These are phyloP conservation scores for Ogataea salicorniae DNA, from an alignment of 805 yeast species.

Conservation along the genomic window DNA sequence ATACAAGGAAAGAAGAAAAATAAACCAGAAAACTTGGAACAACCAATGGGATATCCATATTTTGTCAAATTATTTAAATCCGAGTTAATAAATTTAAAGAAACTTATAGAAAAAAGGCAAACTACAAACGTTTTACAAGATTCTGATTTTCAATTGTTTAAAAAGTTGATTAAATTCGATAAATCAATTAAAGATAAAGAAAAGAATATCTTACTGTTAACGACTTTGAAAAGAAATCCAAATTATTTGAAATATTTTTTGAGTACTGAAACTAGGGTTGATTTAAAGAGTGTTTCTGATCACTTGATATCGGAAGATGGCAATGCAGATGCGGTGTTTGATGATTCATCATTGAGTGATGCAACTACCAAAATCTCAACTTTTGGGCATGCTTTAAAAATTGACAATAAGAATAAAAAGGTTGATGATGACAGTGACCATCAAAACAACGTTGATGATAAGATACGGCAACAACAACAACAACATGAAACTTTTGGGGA, in stretches of 20 bases:
- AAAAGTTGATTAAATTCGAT: conserved; percentile 8
- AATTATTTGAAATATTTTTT: conserved; percentile 11
- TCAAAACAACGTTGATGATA: background rate
- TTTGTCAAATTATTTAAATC: conserved; percentile 14
- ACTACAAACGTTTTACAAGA: background rate
- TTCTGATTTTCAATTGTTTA: conserved; percentile 5
- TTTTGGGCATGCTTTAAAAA: background rate
- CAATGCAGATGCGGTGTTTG: background rate
- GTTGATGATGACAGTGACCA: background rate
- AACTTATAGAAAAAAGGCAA: background rate
- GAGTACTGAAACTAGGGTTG: background rate
- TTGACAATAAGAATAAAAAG: background rate
- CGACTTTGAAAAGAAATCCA: conserved; percentile 22
- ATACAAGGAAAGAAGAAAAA: background rate
- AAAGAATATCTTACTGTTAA: conserved; percentile 11
- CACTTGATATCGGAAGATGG: too few species aligned
- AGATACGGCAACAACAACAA: too few species aligned
- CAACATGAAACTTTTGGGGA: too few species aligned
- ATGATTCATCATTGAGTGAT: background rate
- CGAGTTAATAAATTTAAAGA: conserved; percentile 15
- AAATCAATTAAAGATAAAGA: conserved; percentile 5
- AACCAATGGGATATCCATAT: conserved; percentile 22
- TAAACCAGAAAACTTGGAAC: background rate
- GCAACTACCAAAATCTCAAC: background rate
- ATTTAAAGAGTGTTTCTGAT: background rate